Evolutionary conservation across 2,329 filamentous ascomycete species (phyloP), one percentile per base, ranked within the genome.

Genomic region (Diplodia corticola): DNA sequence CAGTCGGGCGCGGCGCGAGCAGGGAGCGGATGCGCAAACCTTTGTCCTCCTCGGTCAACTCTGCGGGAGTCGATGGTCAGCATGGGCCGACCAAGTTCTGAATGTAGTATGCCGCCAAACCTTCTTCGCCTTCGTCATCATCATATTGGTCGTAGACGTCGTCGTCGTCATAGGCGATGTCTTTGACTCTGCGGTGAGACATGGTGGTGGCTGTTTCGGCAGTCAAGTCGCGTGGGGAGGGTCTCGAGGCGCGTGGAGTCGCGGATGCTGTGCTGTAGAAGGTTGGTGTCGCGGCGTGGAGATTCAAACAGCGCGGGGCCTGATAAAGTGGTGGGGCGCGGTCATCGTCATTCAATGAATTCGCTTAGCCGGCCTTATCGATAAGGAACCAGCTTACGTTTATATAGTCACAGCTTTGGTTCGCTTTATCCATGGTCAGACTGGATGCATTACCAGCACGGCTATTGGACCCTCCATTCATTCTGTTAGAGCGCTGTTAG

Each of bases 91-190:
- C 24, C 22, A 13, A 30, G 17, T 61, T 66, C 35, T 50, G 26
- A 15, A 48, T 13, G 20, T 64, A 10, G 40, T 20, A 9, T 91
- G 88, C 67, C 87, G 97, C 72, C 91, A 97, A 75, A 89, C 90
- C 0, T 82, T 98, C 75, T 82, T 98, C 75, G 94, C 91, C 12
- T 77, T 97, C 20, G 87, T 98, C 63, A 88, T 88, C 0, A 87
- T 81, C 35, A 90, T 98, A 75, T 90, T 95, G 26, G 67, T 91
- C 3, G 86, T 83, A 0, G 86, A 95, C 93, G 97, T 99, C 85
- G 98, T 99, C 85, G 96, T 79, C 72, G 40, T 67, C 65, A 37
- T 64, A 67, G 40, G 49, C 65, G 51, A 67, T 67, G 59, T 48
- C 60, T 24, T 67, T 67, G 20, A 67, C 59, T 49, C 65, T 55